Evolutionary conservation across 2,329 filamentous ascomycete genomes (phyloP).

Genomic region (Cladorrhinum sp.): DNA sequence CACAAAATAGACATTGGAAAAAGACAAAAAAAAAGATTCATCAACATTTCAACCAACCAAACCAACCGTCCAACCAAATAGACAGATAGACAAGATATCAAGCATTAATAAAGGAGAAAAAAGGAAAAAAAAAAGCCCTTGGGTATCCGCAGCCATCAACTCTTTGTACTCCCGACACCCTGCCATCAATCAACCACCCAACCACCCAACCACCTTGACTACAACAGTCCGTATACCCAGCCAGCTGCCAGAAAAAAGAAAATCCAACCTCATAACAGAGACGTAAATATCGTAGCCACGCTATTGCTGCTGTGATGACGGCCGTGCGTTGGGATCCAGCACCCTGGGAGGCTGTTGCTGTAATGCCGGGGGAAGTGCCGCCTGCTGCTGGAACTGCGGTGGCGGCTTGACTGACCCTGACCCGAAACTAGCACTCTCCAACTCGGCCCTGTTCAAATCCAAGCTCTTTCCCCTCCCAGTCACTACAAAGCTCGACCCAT

Average conservation of each 20-base stretch:
- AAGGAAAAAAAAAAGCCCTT: not conserved
- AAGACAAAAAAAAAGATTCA: too few relatives aligned
- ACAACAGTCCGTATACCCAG: not conserved
- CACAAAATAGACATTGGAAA: too few relatives aligned
- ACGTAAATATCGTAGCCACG: not conserved
- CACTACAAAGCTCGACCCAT: conserved; percentile 33
- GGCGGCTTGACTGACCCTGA: not conserved
- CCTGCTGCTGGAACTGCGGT: not conserved
- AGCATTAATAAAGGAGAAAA: not conserved
- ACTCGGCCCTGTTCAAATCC: conserved; percentile 44
- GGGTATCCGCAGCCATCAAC: not conserved
- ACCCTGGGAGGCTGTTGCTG: not conserved
- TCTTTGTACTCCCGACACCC: not conserved
- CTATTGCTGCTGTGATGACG: not conserved
- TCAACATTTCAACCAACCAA: not conserved
- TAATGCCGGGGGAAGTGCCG: not conserved
- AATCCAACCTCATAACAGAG: not conserved
- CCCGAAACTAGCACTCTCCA: conserved; percentile 29
- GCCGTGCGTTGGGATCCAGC: not conserved
- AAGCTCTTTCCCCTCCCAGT: conserved; percentile 45
- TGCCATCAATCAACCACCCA: not conserved
- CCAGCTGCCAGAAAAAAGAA: not conserved
- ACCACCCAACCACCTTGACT: too few relatives aligned
- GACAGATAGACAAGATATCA: too few relatives aligned
- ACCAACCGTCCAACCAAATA: not conserved